Evolutionary conservation across 73 alveolate species (phyloP).

Genomic region (Uronychia setigera): DNA sequence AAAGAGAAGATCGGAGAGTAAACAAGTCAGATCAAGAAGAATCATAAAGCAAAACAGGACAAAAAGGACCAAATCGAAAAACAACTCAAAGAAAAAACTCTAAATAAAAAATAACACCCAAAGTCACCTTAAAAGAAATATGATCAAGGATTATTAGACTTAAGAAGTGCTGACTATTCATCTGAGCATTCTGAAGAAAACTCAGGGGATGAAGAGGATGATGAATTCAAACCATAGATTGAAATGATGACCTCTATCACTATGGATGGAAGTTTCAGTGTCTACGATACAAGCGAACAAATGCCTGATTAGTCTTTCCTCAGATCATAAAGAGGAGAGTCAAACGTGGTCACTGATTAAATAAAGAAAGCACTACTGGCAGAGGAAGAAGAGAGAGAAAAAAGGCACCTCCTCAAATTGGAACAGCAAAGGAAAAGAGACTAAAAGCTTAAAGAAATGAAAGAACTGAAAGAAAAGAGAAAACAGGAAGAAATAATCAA

Average conservation of each 20-base stretch:
- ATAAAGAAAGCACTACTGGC: background rate
- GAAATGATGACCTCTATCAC: background rate
- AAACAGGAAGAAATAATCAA: background rate
- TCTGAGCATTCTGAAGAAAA: no score
- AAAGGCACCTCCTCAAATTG: background rate
- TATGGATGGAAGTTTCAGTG: background rate
- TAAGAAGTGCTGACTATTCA: no score
- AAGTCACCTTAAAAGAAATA: no score
- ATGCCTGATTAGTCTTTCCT: background rate
- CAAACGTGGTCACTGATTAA: background rate
- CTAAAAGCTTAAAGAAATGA: background rate
- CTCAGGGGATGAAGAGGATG: conserved; percentile 1
- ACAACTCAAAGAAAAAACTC: no score
- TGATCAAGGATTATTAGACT: no score
- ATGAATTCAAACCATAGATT: background rate
- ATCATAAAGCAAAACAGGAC: no score
- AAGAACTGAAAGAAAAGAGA: background rate
- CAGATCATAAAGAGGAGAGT: background rate
- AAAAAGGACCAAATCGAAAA: no score
- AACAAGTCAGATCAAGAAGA: no score
- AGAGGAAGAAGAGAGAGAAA: background rate
- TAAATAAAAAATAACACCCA: no score
- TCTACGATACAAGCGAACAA: background rate
- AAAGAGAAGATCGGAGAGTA: background rate
- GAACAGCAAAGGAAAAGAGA: background rate